A percentile compares a stretch with the other conserved stretches of the same genome.
phyloP scores from a whole-genome alignment of 2,329 filamentous ascomycete species.

The Aspergillus hiratsukae region DNA sequence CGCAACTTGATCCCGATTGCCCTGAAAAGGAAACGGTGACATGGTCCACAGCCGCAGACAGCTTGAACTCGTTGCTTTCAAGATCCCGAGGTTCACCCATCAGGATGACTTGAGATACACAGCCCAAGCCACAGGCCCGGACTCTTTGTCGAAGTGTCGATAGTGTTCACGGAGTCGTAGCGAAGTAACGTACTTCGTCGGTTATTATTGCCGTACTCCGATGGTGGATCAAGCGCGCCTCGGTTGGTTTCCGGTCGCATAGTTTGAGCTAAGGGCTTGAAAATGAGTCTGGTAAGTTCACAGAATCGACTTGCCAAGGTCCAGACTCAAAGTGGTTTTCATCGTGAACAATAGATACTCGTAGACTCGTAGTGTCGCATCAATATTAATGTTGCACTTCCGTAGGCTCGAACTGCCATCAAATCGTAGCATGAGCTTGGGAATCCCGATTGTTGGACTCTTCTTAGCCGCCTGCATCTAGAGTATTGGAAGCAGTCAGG shows the following conservation, averaged over 20 bases:
- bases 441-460: too few species aligned
- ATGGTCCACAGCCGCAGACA: neutral
- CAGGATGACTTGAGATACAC: neutral
- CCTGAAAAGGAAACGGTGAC: neutral
- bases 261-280: neutral
- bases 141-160: neutral
- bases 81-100: neutral
- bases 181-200: neutral
- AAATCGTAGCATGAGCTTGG: neutral
- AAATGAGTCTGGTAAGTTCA: neutral
- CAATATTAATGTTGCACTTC: too few species aligned
- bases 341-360: neutral
- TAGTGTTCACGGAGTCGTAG: neutral
- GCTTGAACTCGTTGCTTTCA: neutral
- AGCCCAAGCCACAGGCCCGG: neutral
- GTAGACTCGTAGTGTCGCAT: too few species aligned
- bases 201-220: neutral
- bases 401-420: neutral
- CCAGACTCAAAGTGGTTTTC: neutral
- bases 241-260: neutral
- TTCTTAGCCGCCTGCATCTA: neutral
- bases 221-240: neutral
- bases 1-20: neutral
- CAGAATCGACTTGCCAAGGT: neutral
- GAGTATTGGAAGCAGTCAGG: slow-evolving; percentile 2